A percentile compares a stretch with the other conserved stretches of the same genome.
Evolutionary conservation across 192 early-diverging fungal species (phyloP).

Genomic region (Backusella mclennaniae): DNA sequence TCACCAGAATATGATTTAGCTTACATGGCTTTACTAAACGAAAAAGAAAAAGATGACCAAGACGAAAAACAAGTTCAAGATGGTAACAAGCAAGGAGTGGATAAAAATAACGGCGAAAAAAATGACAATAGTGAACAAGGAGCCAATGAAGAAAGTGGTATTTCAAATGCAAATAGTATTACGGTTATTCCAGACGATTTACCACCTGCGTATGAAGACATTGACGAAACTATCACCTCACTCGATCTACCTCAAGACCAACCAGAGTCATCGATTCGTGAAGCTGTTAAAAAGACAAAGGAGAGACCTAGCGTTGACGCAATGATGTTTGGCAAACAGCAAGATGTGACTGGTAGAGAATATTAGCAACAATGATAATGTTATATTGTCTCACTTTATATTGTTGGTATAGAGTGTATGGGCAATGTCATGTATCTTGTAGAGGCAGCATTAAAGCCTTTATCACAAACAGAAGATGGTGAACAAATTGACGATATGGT

Average conservation of each 20-base stretch:
- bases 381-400: neutral
- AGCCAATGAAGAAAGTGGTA: neutral
- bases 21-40: slow-evolving; percentile 50
- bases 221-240: neutral
- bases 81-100: neutral
- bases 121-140: neutral
- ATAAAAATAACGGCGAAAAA: neutral
- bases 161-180: neutral
- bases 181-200: neutral
- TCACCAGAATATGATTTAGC: slow-evolving; percentile 57
- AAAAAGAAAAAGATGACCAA: slow-evolving; percentile 16
- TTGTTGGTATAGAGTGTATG: slow-evolving; percentile 60
- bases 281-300: neutral
- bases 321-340: slow-evolving; percentile 58
- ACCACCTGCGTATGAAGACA: slow-evolving; percentile 5
- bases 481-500: slow-evolving; percentile 31
- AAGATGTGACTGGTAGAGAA: slow-evolving; percentile 65
- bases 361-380: neutral
- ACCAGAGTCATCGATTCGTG: neutral
- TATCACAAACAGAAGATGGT: slow-evolving; percentile 12
- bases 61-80: neutral
- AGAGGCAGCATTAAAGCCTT: slow-evolving; percentile 55
- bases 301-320: slow-evolving; percentile 11
- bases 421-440: slow-evolving; percentile 62
- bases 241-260: neutral